A percentile compares a stretch with the other conserved stretches of the same genome.
phyloP scores from a whole-genome alignment of 1,284 basidiomycete species.

The Cystobasidiaceae sp. region DNA sequence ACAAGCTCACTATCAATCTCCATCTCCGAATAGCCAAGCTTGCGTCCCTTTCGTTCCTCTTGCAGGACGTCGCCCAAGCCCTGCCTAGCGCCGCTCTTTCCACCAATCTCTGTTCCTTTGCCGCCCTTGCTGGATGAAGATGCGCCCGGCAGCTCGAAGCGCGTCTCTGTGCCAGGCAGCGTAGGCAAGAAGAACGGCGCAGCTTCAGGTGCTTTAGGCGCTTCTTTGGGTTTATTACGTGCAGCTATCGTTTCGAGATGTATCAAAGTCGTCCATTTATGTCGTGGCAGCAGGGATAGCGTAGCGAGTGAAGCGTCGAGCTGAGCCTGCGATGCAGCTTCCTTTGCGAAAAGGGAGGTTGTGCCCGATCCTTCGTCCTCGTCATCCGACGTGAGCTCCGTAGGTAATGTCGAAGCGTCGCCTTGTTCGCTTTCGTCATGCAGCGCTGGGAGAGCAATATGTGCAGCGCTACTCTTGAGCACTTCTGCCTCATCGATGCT shows the following conservation, averaged over 20 bases:
- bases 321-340: constrained; percentile 66
- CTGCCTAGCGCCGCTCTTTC: too few relatives aligned
- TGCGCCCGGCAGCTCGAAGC: constrained; percentile 55
- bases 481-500: constrained; percentile 71
- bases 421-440: constrained; percentile 72
- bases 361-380: constrained; percentile 43
- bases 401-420: constrained; percentile 46
- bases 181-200: constrained; percentile 97
- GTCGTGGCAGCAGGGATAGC: constrained; percentile 81
- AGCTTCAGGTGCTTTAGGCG: constrained; percentile 87
- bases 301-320: constrained; percentile 82
- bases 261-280: constrained; percentile 91
- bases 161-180: constrained; percentile 71
- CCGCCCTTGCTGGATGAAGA: background rate
- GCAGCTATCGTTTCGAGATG: constrained; percentile 93
- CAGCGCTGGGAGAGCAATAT: constrained; percentile 71
- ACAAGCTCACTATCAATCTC: constrained; percentile 69
- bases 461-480: constrained; percentile 44
- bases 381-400: constrained; percentile 32
- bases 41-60: constrained; percentile 19
- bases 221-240: constrained; percentile 93
- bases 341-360: constrained; percentile 57
- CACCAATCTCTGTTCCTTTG: background rate
- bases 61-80: too few relatives aligned
- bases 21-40: constrained; percentile 54